These are phyloP conservation scores for Pichia occidentalis DNA, from an alignment of 805 yeast genomes.

Conservation along the genomic window DNA sequence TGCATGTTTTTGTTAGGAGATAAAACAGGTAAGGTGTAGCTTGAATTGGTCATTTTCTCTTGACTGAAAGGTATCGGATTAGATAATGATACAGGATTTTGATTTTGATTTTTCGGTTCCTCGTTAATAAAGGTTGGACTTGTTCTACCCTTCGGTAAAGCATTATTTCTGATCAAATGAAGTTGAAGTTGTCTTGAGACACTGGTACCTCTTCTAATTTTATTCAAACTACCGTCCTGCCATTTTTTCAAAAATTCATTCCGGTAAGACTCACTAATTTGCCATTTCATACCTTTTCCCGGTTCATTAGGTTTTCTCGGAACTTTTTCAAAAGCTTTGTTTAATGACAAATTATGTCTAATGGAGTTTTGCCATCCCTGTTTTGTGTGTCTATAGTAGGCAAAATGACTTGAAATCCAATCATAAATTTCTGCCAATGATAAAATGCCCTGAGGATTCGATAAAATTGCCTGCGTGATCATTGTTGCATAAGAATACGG, in stretches of 20 bases:
- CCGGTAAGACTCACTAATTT: slow-evolving; percentile 76
- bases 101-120: neutral
- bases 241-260: slow-evolving; percentile 80
- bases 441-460: slow-evolving; percentile 80
- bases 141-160: slow-evolving; percentile 39
- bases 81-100: neutral
- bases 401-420: slow-evolving; percentile 83
- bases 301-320: slow-evolving; percentile 95
- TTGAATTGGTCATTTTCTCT: slow-evolving; percentile 7
- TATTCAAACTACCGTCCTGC: slow-evolving; percentile 66
- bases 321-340: slow-evolving; percentile 96
- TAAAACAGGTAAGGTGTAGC: slow-evolving; percentile 9
- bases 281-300: slow-evolving; percentile 99
- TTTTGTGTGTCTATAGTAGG: slow-evolving; percentile 85
- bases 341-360: slow-evolving; percentile 87
- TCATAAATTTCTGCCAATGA: slow-evolving; percentile 87
- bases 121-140: slow-evolving; percentile 13
- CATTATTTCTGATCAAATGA: slow-evolving; percentile 56
- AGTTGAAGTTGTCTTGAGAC: slow-evolving; percentile 75
- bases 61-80: slow-evolving; percentile 7
- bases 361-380: slow-evolving; percentile 99
- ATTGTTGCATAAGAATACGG: slow-evolving; percentile 96
- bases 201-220: slow-evolving; percentile 71
- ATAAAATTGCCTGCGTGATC: slow-evolving; percentile 95
- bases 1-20: slow-evolving; percentile 11